Conservation (phyloP, 2,329 filamentous ascomycete genomes). For the Trichoderma asperellum region DNA sequence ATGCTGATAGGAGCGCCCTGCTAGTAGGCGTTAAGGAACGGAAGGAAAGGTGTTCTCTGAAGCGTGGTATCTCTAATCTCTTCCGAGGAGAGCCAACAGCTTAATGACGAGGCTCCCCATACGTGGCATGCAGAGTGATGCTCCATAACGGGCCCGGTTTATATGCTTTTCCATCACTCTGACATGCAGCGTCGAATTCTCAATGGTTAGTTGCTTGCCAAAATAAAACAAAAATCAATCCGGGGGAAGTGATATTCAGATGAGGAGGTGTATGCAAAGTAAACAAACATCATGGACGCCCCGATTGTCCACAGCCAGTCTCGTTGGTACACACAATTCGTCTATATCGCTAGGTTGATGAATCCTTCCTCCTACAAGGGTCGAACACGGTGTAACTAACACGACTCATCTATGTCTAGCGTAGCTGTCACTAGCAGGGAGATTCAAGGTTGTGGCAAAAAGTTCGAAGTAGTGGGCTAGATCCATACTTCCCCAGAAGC, state of each 20-base stretch:
- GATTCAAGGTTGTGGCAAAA: background rate
- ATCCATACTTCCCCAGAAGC: background rate
- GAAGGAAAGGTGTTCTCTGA: background rate
- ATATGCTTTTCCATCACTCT: background rate
- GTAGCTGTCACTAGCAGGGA: background rate
- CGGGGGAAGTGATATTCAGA: background rate
- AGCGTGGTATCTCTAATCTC: background rate
- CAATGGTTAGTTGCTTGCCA: background rate
- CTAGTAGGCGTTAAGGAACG: background rate
- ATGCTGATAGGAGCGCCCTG: background rate
- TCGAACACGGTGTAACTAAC: background rate
- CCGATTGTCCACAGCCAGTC: background rate
- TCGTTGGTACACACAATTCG: constrained; percentile 1
- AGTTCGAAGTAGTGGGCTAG: background rate
- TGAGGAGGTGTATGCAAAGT: constrained; percentile 17
- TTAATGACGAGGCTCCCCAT: background rate
- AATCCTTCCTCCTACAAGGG: constrained; percentile 22
- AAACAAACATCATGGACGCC: background rate
- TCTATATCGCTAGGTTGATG: background rate
- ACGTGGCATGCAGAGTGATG: background rate
- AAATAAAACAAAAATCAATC: background rate
- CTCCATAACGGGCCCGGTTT: background rate
- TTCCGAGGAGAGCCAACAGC: background rate
- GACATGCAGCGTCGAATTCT: background rate
- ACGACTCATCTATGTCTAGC: background rate